These are phyloP conservation scores for Leishmania arabica DNA, from an alignment of 208 protist species.

Conservation along the genomic window DNA sequence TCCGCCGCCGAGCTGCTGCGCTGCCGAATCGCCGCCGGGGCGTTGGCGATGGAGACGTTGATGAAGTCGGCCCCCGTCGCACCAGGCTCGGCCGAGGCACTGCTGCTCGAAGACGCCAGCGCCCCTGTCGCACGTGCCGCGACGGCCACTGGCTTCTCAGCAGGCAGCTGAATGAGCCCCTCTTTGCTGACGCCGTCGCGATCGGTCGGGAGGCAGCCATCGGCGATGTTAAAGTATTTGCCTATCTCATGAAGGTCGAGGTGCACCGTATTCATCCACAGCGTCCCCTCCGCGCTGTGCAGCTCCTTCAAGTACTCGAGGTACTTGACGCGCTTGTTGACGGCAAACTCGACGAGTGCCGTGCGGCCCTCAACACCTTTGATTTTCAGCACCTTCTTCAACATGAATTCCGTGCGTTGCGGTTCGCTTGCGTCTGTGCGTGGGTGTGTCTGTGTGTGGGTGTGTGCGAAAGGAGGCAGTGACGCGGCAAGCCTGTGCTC, in stretches of 20 bases:
- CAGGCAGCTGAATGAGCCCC: slow-evolving; percentile 26
- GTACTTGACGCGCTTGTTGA: slow-evolving; percentile 68
- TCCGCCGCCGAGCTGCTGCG: slow-evolving; percentile 27
- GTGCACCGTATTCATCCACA: slow-evolving; percentile 82
- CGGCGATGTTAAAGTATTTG: slow-evolving; percentile 29
- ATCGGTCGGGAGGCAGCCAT: slow-evolving; percentile 23
- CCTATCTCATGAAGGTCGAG: slow-evolving; percentile 41
- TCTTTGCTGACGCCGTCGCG: slow-evolving; percentile 7
- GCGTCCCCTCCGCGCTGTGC: slow-evolving; percentile 53
- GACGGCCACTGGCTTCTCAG: background rate
- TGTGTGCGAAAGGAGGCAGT: background rate
- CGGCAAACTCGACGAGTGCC: slow-evolving; percentile 63
- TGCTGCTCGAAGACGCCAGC: background rate
- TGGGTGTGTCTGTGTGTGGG: background rate
- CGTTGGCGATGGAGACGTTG: slow-evolving; percentile 27
- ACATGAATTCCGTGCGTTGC: slow-evolving; percentile 16
- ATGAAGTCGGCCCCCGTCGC: background rate
- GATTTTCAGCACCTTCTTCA: slow-evolving; percentile 62
- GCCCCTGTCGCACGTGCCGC: background rate
- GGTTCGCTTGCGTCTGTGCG: background rate
- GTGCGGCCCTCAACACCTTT: slow-evolving; percentile 47
- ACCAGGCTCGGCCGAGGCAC: background rate
- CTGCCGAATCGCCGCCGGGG: slow-evolving; percentile 31
- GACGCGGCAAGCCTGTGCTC: background rate
- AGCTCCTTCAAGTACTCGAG: slow-evolving; percentile 71